Base-by-base conservation (phyloP, 108 stramenopile species). In the Fistulifera pelliculosa region DNA sequence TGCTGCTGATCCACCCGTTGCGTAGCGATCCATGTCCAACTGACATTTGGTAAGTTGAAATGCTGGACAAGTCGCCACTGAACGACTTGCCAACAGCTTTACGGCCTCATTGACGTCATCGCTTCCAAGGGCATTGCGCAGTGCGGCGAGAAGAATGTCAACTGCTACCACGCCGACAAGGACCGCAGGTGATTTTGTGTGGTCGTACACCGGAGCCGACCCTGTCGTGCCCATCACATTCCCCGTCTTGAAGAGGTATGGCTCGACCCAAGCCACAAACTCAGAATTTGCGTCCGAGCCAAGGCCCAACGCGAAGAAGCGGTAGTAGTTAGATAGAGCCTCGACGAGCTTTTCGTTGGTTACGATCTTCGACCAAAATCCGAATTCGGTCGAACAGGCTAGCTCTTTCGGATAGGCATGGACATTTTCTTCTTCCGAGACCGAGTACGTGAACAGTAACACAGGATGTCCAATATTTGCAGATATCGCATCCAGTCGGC, bases 191-290 rank as follows among this genome's bases (percentile, higher is more conserved):
- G 62, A 41, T 14, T 66, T 53, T 2, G 52, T 41, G 28, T 73
- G 58, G 60, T 81, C 76, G 52, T 63, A 81, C 0, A 77, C 80
- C 31, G 77, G 81, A 25, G 66, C 75, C 24, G 73, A 75, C 16
- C 74, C 75, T n/a, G 77, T 76, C 14, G 75, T 76, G 0, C 77
- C 77, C 49, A 68, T 58, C 16, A 42, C 38, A 21, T 50, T 61
- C 21, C 58, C 58, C 1, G 53, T 51, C 25, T 21, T 24, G 54
- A 61, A 76, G 27, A 38, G 18, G 45, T 82, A 82, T 16, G 77
- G 81, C n/a, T 76, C 69, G 11, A 79, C 77, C 81, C 77, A 82
- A 21, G 75, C 68, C 21, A 44, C 39, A 35, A 79, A 82, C 23
- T 79, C 47, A 27, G 51, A 43, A 40, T 82, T 76, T 8, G 12